Conservation (phyloP, 1,284 basidiomycete species). For the Afroboletus lepidellus region DNA sequence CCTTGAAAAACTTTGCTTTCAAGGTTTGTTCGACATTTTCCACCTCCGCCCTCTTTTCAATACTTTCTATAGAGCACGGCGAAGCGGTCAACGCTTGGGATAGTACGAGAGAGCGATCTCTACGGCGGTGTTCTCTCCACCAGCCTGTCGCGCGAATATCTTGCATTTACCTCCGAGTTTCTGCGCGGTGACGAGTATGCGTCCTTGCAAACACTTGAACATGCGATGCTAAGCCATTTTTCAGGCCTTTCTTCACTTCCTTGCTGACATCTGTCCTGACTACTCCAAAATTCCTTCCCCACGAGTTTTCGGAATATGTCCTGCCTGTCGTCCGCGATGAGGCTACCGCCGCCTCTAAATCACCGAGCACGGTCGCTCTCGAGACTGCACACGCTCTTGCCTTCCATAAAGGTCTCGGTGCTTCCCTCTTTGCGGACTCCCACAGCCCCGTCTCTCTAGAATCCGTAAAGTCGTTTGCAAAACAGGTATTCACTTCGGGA, state of each 20-base stretch:
- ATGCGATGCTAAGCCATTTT: background rate
- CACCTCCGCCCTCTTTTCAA: background rate
- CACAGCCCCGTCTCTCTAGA: constrained; percentile 63
- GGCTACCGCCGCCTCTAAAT: constrained; percentile 55
- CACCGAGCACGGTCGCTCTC: constrained; percentile 66
- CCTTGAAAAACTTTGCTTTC: constrained; percentile 95
- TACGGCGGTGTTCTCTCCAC: constrained; percentile 92
- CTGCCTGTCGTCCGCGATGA: constrained; percentile 75
- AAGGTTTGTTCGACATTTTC: constrained; percentile 60
- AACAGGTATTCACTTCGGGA: constrained; percentile 67
- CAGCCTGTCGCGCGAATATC: constrained; percentile 85
- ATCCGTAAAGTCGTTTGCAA: constrained; percentile 73
- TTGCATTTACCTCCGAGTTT: constrained; percentile 93
- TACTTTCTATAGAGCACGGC: constrained; percentile 61
- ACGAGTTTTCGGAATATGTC: constrained; percentile 88
- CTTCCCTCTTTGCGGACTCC: constrained; percentile 80
- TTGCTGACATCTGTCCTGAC: constrained; percentile 82
- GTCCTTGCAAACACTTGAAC: background rate
- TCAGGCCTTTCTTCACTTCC: constrained; percentile 83
- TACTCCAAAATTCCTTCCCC: constrained; percentile 79
- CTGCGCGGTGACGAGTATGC: constrained; percentile 95
- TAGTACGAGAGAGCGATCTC: constrained; percentile 90
- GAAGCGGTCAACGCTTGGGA: constrained; percentile 86
- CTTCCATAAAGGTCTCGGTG: constrained; percentile 89
- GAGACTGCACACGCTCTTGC: constrained; percentile 87